phyloP scores from a whole-genome alignment of 176 grass and related monocot genomes.

The Oryza coarctata region DNA sequence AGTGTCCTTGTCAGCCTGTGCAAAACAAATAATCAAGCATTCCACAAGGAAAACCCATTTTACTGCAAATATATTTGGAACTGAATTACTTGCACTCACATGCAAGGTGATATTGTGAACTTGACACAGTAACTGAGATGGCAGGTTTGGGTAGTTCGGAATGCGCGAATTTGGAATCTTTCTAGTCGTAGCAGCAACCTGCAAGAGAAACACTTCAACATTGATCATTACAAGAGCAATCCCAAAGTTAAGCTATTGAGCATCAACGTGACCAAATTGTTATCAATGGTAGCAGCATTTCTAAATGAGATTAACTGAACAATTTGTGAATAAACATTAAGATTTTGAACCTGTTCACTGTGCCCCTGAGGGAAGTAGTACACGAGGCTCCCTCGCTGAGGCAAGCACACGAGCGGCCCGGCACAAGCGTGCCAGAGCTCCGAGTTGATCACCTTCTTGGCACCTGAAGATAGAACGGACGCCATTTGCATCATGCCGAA shows the following conservation, averaged over 20 bases:
- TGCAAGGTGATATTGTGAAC: conserved; percentile 90
- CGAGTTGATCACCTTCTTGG: conserved; percentile 91
- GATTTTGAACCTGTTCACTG: conserved; percentile 89
- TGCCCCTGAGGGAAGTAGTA: conserved; percentile 97
- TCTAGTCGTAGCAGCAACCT: conserved; percentile 91
- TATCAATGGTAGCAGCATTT: background rate
- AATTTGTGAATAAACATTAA: background rate
- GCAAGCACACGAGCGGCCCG: conserved; percentile 80
- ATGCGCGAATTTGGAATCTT: conserved; percentile 76
- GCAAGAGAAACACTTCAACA: conserved; percentile 6
- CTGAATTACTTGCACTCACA: conserved; percentile 42
- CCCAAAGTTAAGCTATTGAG: background rate
- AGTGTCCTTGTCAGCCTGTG: conserved; percentile 92
- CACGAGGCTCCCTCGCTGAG: conserved; percentile 81
- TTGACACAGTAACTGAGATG: conserved; percentile 94
- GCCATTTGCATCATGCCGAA: background rate
- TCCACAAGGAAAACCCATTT: background rate
- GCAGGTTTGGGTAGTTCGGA: conserved; percentile 82
- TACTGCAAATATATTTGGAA: background rate
- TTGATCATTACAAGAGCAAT: background rate
- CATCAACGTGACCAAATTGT: background rate
- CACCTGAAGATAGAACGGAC: conserved; percentile 30
- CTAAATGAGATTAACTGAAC: background rate
- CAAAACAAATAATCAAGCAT: background rate
- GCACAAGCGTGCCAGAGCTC: conserved; percentile 98